phyloP scores from a whole-genome alignment of 1,139 yeast genomes.

The Meyerozyma guilliermondii region DNA sequence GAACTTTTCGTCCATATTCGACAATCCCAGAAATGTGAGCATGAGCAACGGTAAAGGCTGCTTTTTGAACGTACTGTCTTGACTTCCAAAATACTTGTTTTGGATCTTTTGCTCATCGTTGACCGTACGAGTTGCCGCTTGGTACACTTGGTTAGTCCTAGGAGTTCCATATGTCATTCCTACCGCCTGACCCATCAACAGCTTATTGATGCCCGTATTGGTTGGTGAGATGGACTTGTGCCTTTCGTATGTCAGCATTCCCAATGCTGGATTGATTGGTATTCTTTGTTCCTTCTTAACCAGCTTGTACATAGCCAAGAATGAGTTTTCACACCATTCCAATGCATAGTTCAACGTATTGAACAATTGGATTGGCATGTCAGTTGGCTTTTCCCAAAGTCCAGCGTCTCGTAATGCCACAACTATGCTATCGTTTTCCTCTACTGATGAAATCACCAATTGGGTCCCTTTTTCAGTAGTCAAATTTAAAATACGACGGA shows the following conservation, averaged over 20 bases:
- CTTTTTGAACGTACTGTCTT: conserved; percentile 31
- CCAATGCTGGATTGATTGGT: conserved; percentile 8
- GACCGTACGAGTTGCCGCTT: conserved; percentile 57
- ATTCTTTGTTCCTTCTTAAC: conserved; percentile 20
- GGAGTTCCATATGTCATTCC: conserved; percentile 49
- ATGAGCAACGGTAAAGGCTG: conserved; percentile 68
- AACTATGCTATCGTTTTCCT: conserved; percentile 55
- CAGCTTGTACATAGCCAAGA: conserved; percentile 59
- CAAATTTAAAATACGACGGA: conserved; percentile 78
- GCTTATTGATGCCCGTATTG: conserved; percentile 7
- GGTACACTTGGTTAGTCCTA: conserved; percentile 53
- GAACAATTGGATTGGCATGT: conserved; percentile 53
- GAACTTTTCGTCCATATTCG: conserved; percentile 55
- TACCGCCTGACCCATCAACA: conserved; percentile 11
- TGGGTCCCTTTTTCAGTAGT: conserved; percentile 66
- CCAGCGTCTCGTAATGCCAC: conserved; percentile 70
- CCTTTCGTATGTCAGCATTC: neutral
- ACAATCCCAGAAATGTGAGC: conserved; percentile 66
- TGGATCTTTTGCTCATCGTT: conserved; percentile 35
- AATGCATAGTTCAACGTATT: conserved; percentile 78
- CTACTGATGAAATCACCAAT: conserved; percentile 73
- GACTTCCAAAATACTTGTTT: conserved; percentile 21
- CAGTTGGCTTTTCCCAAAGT: conserved; percentile 46
- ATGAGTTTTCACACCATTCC: conserved; percentile 96
- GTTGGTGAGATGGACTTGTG: conserved; percentile 3